Conservation (phyloP, 1,284 basidiomycete species). For the Malassezia sympodialis region DNA sequence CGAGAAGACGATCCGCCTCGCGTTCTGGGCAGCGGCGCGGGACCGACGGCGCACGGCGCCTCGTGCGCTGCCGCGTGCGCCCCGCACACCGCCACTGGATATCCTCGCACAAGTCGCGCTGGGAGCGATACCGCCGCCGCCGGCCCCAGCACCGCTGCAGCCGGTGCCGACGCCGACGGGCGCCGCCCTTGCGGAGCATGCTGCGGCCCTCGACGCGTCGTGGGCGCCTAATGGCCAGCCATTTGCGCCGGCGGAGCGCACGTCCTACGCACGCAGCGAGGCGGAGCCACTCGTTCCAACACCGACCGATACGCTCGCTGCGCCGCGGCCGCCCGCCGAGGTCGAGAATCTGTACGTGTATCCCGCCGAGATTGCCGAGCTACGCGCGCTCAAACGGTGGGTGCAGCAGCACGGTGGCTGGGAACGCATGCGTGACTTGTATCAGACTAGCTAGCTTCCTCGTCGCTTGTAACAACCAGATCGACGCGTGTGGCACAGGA, state of each 20-base stretch:
- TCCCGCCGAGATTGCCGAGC: constrained; percentile 26
- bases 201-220: constrained; percentile 2
- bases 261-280: constrained; percentile 4
- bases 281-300: not conserved
- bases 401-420: not conserved
- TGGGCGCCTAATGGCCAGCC: constrained; percentile 8
- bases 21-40: constrained; percentile 64
- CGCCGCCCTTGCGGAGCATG: constrained; percentile 1
- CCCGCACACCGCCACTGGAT: not conserved
- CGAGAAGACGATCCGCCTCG: constrained; percentile 77
- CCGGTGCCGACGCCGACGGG: constrained; percentile 1
- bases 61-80: not conserved
- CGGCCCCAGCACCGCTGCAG: not conserved
- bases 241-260: constrained; percentile 7
- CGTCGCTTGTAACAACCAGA: not conserved
- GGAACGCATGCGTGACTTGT: not conserved
- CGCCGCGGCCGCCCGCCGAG: not conserved
- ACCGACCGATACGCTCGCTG: not conserved
- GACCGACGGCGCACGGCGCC: not conserved
- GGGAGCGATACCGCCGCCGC: not conserved
- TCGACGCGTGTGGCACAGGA: not conserved
- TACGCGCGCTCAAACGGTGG: constrained; percentile 28
- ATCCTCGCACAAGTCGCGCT: constrained; percentile 8
- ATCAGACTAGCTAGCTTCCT: not conserved
- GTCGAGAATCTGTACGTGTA: constrained; percentile 10